These are phyloP conservation scores for Trifolium fragiferum DNA, from an alignment of 306 rosid species.

Conservation along the genomic window DNA sequence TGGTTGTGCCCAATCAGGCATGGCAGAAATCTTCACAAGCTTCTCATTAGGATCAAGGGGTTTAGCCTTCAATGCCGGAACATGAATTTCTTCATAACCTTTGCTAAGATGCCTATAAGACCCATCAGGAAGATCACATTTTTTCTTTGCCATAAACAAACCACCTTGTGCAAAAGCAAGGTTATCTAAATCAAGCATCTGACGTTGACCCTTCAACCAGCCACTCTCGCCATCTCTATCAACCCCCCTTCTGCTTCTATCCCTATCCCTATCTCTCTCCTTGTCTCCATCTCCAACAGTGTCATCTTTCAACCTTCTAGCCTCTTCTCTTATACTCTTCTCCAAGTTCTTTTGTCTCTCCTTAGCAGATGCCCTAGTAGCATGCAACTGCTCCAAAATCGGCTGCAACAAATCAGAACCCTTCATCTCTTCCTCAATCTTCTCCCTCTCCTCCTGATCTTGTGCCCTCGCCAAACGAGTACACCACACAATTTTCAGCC, in stretches of 20 bases:
- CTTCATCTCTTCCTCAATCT: slow-evolving; percentile 90
- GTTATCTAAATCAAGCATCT: slow-evolving; percentile 83
- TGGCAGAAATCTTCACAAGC: no score
- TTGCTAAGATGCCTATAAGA: slow-evolving; percentile 73
- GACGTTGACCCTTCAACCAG: slow-evolving; percentile 81
- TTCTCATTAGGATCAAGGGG: no score
- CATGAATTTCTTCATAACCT: slow-evolving; percentile 93
- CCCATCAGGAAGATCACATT: slow-evolving; percentile 81
- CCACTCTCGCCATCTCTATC: slow-evolving; percentile 83
- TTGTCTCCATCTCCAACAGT: slow-evolving; percentile 73
- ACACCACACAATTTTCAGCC: slow-evolving; percentile 91
- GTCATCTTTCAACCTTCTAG: slow-evolving; percentile 82
- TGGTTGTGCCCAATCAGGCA: no score
- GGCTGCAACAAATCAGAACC: slow-evolving; percentile 73
- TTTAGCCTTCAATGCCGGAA: slow-evolving; percentile 79
- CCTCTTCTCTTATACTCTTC: slow-evolving; percentile 93
- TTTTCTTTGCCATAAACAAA: slow-evolving; percentile 69
- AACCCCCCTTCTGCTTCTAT: slow-evolving; percentile 67
- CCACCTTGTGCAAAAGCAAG: slow-evolving; percentile 80
- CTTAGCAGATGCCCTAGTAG: slow-evolving; percentile 84
- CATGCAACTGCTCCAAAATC: slow-evolving; percentile 91
- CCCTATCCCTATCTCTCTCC: slow-evolving; percentile 71
- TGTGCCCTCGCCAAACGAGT: slow-evolving; percentile 88
- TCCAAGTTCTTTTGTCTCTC: slow-evolving; percentile 93
- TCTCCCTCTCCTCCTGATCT: slow-evolving; percentile 80